These are phyloP conservation scores for Chlorencoelia australis DNA, from an alignment of 2,329 filamentous ascomycete species.

Conservation along the genomic window DNA sequence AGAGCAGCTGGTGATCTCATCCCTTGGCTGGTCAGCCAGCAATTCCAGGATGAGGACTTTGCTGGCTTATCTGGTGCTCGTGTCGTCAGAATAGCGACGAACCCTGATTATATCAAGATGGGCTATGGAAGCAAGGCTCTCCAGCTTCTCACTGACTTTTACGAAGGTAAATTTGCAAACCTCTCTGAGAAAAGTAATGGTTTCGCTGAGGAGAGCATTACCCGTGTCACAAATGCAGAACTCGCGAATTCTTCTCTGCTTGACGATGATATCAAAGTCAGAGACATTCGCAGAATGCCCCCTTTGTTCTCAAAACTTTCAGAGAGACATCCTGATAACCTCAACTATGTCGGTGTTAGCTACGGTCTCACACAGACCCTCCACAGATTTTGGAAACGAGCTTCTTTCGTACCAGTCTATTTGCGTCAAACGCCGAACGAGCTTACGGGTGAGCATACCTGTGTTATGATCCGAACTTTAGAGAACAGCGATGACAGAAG, in stretches of 20 bases:
- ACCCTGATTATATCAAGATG: slow-evolving; percentile 86
- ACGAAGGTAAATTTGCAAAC: slow-evolving; percentile 82
- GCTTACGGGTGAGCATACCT: slow-evolving; percentile 92
- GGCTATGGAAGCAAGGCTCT: slow-evolving; percentile 88
- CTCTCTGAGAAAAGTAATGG: slow-evolving; percentile 61
- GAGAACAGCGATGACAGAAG: slow-evolving; percentile 55
- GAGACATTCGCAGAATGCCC: slow-evolving; percentile 85
- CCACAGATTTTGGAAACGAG: slow-evolving; percentile 95
- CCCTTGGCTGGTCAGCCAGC: slow-evolving; percentile 93
- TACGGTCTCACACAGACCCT: slow-evolving; percentile 81
- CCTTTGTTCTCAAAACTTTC: slow-evolving; percentile 83
- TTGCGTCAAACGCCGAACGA: slow-evolving; percentile 93
- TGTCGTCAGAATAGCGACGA: slow-evolving; percentile 89
- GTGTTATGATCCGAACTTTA: slow-evolving; percentile 88
- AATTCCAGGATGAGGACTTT: slow-evolving; percentile 97
- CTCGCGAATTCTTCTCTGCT: slow-evolving; percentile 66
- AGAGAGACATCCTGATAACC: slow-evolving; percentile 65
- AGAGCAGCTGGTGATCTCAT: slow-evolving; percentile 88
- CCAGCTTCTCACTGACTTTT: slow-evolving; percentile 81
- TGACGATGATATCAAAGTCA: slow-evolving; percentile 79
- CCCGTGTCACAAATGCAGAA: slow-evolving; percentile 73
- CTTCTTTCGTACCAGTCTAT: slow-evolving; percentile 80
- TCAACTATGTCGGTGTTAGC: slow-evolving; percentile 93
- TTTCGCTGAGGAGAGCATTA: slow-evolving; percentile 49
- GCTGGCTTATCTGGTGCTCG: slow-evolving; percentile 85